Percentiles rank a stretch among this genome's conserved stretches.
phyloP scores from a whole-genome alignment of 257 asterid genomes.

The Gynochthodes officinalis region DNA sequence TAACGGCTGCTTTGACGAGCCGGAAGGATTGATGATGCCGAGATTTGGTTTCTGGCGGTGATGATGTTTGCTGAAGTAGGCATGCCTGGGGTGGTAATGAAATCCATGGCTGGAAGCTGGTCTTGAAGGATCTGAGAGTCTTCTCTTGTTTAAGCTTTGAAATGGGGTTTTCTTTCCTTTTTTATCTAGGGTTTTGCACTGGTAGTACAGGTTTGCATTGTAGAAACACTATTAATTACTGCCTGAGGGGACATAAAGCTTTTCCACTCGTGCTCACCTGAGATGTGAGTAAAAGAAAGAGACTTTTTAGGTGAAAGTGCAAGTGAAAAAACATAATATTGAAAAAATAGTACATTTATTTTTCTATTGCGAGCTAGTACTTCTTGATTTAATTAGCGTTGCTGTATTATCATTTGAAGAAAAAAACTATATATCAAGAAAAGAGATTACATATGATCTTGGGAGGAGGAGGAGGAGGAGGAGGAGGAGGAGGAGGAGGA shows the following conservation, averaged over 20 bases:
- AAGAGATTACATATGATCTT: no score
- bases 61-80: constrained; percentile 13
- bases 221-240: neutral
- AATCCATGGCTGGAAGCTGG: constrained; percentile 24
- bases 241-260: neutral
- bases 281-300: neutral
- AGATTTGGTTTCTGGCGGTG: neutral
- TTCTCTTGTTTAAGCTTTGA: neutral
- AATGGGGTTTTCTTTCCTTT: neutral
- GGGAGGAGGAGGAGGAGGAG: no score
- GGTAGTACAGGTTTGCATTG: neutral
- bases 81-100: constrained; percentile 10
- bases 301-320: neutral
- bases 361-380: neutral
- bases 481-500: no score
- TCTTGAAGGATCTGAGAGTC: neutral
- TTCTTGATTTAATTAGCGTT: neutral
- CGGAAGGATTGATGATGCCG: neutral
- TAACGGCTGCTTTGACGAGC: constrained; percentile 27
- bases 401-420: constrained; percentile 16
- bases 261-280: neutral
- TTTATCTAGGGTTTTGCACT: constrained; percentile 16
- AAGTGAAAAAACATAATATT: neutral
- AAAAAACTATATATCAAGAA: no score
- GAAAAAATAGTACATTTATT: neutral